A percentile compares a stretch with the other conserved stretches of the same genome.
Conservation (phyloP, 192 early-diverging fungal genomes). For the Mortierella hygrophila region DNA sequence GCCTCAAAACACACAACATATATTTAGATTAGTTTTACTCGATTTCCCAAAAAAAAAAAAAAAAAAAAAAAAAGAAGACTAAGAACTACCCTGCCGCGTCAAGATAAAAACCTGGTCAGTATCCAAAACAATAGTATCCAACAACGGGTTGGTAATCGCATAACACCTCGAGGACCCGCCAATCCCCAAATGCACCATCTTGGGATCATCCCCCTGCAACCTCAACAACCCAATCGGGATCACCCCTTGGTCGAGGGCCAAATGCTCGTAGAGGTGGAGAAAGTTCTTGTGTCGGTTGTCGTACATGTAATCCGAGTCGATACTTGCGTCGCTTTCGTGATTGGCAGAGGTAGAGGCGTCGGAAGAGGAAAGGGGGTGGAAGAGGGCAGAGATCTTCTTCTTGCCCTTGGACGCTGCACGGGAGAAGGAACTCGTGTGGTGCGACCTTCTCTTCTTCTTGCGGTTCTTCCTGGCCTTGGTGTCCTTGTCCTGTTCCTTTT, state of each 20-base stretch:
- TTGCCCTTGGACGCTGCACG: slow-evolving; percentile 23
- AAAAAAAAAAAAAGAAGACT: neutral
- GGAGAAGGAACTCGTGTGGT: neutral
- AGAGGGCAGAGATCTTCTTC: slow-evolving; percentile 29
- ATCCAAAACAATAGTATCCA: slow-evolving; percentile 64
- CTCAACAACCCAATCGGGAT: slow-evolving; percentile 67
- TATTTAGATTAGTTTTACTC: too few relatives aligned
- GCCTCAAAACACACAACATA: neutral
- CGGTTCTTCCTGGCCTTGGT: neutral
- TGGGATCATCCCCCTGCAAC: slow-evolving; percentile 52
- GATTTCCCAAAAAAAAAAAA: neutral
- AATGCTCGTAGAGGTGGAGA: slow-evolving; percentile 65
- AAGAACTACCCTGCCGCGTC: slow-evolving; percentile 13
- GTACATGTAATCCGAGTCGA: slow-evolving; percentile 52
- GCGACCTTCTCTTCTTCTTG: slow-evolving; percentile 10
- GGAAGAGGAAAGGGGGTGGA: slow-evolving; percentile 7
- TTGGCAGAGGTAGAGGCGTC: neutral
- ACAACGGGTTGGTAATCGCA: slow-evolving; percentile 77
- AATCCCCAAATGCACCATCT: slow-evolving; percentile 55
- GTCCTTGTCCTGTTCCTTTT: neutral
- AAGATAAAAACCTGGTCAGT: slow-evolving; percentile 74
- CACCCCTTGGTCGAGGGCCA: slow-evolving; percentile 66
- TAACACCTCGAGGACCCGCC: slow-evolving; percentile 67
- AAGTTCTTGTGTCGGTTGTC: slow-evolving; percentile 59
- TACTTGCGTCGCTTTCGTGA: slow-evolving; percentile 7